Conservation (phyloP, 768 basidiomycete species). For the Porpolomopsis calyptriformis region DNA sequence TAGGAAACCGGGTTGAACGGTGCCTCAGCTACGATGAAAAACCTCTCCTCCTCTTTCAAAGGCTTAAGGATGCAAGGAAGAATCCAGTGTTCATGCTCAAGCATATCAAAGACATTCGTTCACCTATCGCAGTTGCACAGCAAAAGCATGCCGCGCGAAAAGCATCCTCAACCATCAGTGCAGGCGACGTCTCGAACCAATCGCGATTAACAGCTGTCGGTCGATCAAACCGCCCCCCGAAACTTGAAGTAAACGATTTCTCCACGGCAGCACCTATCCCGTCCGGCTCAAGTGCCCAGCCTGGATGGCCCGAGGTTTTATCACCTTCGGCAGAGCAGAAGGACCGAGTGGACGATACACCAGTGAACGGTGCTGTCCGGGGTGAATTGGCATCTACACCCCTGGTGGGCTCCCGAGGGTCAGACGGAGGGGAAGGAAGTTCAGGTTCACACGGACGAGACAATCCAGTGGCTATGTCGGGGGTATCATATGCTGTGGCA, state of each 20-base stretch:
- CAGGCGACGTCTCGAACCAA: conserved; percentile 30
- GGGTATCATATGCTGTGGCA: conserved; percentile 88
- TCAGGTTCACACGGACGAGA: conserved; percentile 19
- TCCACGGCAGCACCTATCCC: conserved; percentile 36
- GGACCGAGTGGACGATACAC: conserved; percentile 30
- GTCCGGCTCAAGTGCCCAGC: conserved; percentile 53
- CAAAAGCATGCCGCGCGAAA: conserved; percentile 90
- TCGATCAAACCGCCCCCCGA: conserved; percentile 50
- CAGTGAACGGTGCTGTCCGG: conserved; percentile 27
- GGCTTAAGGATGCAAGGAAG: conserved; percentile 92
- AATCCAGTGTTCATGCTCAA: conserved; percentile 99
- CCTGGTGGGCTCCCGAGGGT: conserved; percentile 11
- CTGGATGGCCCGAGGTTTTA: conserved; percentile 67
- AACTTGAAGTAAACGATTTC: conserved; percentile 58
- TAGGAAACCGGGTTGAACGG: conserved; percentile 75
- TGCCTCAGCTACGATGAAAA: conserved; percentile 98
- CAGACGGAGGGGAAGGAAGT: not conserved
- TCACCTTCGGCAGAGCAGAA: conserved; percentile 47
- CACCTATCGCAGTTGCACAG: conserved; percentile 92
- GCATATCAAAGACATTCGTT: conserved; percentile 93
- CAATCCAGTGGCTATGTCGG: conserved; percentile 33
- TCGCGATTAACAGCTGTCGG: conserved; percentile 19
- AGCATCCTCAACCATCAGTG: conserved; percentile 46
- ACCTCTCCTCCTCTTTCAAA: conserved; percentile 92
- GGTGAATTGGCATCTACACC: conserved; percentile 21